Evolutionary conservation across 208 protist species (phyloP), one percentile per base, ranked within the genome.

Genomic region (Acanthamoeba sp.): DNA sequence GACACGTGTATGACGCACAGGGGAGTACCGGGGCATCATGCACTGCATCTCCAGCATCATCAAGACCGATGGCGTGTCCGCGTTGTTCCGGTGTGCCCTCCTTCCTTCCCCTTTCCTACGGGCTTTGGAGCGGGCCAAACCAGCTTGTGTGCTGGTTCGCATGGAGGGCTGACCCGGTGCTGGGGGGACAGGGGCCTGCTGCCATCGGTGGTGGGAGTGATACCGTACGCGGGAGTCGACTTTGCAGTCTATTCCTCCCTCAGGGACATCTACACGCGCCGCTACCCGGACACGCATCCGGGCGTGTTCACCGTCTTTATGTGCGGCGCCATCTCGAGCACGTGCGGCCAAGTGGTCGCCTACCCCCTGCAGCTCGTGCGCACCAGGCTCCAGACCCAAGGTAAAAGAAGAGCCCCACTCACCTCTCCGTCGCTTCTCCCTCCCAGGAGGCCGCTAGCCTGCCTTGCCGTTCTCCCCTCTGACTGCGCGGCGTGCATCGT

Each of bases 241-340:
- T 76, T 94, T 90, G 92, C 92, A 3, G 92, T 94, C 32, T 94
- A 94, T 18, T 87, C 73, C 9, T 55, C 92, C 1, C 92, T 94
- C 38, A 66, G 52, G n/a, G 92, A 91, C 29, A 1, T 76, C n/a
- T 76, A 84, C n/a, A 59, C 59, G 45, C 38, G 29, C 42, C 42
- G 34, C 24, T 84, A 93, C 42, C 64, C 89, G 20, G 32, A 82
- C 66, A 78, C 38, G 32, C 64, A 76, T 36, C 59, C 89, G n/a
- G 89, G 89, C 1, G 45, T 94, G 38, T 27, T 94, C 29, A 94
- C 92, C 10, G 50, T 89, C 18, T 76, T 94, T n/a, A 14, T 69
- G 20, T 94, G 92, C 38, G 92, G 92, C 1, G 80, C 92, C 4
- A 27, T 94, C 32, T 90, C 73, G 24, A 94, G 92, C 78, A 89